These are phyloP conservation scores for Lactarius deliciosus DNA, from an alignment of 768 basidiomycete genomes.

Conservation along the genomic window DNA sequence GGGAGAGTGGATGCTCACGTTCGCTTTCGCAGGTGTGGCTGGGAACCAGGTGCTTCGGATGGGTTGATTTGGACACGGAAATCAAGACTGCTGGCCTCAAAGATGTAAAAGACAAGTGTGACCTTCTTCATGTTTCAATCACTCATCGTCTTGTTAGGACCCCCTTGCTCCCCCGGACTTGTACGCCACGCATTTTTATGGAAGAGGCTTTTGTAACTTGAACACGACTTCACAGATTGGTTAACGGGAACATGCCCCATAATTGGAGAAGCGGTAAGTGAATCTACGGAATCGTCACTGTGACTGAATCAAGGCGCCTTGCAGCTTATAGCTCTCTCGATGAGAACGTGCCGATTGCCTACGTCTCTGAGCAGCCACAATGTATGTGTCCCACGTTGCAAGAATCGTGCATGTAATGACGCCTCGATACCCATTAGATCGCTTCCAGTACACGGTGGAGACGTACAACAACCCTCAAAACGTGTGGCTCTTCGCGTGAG, in stretches of 20 bases:
- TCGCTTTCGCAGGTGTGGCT: conserved; percentile 21
- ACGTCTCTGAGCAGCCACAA: conserved; percentile 36
- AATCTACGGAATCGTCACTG: not conserved
- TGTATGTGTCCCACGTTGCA: conserved; percentile 22
- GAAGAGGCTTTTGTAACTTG: not conserved
- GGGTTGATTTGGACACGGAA: conserved; percentile 1
- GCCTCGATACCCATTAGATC: conserved; percentile 3
- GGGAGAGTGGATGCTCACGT: not conserved
- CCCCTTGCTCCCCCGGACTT: conserved; percentile 40
- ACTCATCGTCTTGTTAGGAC: conserved; percentile 31
- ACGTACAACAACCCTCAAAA: conserved; percentile 29
- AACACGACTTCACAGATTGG: not conserved
- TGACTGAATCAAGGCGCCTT: not conserved
- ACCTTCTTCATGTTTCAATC: not conserved
- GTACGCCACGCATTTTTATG: conserved; percentile 26
- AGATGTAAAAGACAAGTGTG: conserved; percentile 30
- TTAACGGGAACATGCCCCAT: not conserved
- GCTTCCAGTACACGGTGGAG: conserved; percentile 21
- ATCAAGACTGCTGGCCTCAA: conserved; percentile 33
- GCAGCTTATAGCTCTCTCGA: conserved; percentile 31
- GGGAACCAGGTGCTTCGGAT: conserved; percentile 3
- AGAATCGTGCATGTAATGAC: not conserved
- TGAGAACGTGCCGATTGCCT: conserved; percentile 36
- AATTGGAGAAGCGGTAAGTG: conserved; percentile 10
- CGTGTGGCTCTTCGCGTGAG: conserved; percentile 25